Evolutionary conservation across 2,329 filamentous ascomycete genomes (phyloP), one percentile per base, ranked within the genome.

Genomic region (Pezicula radicicola): DNA sequence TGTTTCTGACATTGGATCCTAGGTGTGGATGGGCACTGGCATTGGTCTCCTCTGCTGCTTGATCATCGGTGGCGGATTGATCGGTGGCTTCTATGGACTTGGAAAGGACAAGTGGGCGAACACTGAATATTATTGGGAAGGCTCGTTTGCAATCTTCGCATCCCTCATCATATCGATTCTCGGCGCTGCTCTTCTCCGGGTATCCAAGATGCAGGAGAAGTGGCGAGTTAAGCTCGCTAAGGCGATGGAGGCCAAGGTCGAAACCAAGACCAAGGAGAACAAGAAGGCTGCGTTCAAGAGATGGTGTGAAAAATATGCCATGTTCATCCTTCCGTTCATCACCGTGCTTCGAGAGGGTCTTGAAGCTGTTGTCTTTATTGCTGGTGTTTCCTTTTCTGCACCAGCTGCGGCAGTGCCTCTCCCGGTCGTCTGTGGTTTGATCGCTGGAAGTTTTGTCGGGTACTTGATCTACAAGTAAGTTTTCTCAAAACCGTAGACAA

Each of bases 321-420:
- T 96, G 87, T 94, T 95, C 67, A 70, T 89, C 43, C 74, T 96
- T 50, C 91, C 91, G 1, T 95, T 96, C 70, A 78, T 96, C 66
- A 96, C 91, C 0, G 87, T 94, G n/a, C 72, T 96, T 13, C 78
- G 91, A 35, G 91, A 96, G 68, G 91, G 91, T 3, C 80, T 96
- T 28, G 91, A 96, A 68, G 89, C 88, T 0, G 86, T 96, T 35
- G 81, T 96, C 21, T 96, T 95, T 68, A 84, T 95, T 49, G 89
- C 89, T 15, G 91, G 91, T 18, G 91, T 96, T 4, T 87, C 87
- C 3, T 84, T 96, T 50, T 82, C 84, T 1, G 75, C 88, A 3
- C 89, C 90, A 0, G 89, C 89, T 2, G 82, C 80, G 6, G 79
- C 91, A 0, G 88, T 96, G 48, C 91, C 91, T 2, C 72, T 96